Conservation (phyloP, 306 rosid genomes). For the Quercus aquifolioides region DNA sequence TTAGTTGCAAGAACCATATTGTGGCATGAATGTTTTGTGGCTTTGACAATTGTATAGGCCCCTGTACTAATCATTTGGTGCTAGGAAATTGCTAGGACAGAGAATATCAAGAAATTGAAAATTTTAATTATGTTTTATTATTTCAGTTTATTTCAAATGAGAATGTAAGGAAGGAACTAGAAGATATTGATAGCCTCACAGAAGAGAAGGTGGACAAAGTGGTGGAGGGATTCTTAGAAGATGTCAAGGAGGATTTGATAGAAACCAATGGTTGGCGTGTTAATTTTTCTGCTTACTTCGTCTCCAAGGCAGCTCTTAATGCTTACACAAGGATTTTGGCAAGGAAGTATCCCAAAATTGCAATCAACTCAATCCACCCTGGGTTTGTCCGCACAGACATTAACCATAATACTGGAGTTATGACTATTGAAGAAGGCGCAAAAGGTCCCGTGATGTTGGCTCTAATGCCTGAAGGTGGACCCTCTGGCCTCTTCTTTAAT, state of each 20-base stretch:
- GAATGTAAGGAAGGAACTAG: neutral
- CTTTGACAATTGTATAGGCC: too few relatives aligned
- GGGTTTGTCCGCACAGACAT: neutral
- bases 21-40: too few relatives aligned
- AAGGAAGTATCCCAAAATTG: neutral
- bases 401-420: neutral
- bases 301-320: neutral
- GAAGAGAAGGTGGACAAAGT: neutral
- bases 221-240: neutral
- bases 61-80: too few relatives aligned
- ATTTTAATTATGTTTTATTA: neutral
- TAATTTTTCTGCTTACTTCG: neutral
- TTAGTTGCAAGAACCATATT: too few relatives aligned
- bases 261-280: neutral
- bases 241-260: neutral
- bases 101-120: neutral
- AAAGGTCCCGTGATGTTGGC: neutral
- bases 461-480: neutral
- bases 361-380: neutral
- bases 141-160: neutral
- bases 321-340: neutral
- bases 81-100: neutral
- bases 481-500: neutral
- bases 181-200: neutral
- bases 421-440: neutral